Evolutionary conservation across 2,329 filamentous ascomycete genomes (phyloP).

Genomic region (Hymenoscyphus infarciens): DNA sequence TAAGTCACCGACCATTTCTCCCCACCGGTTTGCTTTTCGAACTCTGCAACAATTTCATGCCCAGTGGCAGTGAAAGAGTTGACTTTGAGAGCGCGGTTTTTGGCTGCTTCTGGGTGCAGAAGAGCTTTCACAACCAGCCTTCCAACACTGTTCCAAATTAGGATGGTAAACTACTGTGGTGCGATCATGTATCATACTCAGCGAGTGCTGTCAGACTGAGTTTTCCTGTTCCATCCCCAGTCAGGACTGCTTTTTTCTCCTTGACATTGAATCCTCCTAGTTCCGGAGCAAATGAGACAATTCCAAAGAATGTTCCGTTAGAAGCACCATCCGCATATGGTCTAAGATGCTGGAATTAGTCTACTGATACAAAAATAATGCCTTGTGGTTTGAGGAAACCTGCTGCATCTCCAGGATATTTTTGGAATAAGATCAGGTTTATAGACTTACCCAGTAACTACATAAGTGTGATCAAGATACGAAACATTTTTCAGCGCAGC

Average conservation of each 20-base stretch:
- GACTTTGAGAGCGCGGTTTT: conserved; percentile 36
- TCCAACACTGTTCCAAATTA: conserved; percentile 37
- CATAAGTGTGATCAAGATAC: conserved; percentile 57
- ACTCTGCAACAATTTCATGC: conserved; percentile 36
- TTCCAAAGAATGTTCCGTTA: conserved; percentile 5
- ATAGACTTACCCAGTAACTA: conserved; percentile 22
- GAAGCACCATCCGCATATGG: conserved; percentile 14
- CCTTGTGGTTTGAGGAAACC: too few relatives aligned
- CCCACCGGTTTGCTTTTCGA: conserved; percentile 39
- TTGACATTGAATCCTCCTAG: conserved; percentile 58
- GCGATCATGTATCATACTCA: conserved; percentile 49
- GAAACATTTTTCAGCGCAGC: conserved; percentile 52
- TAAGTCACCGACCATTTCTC: conserved; percentile 36
- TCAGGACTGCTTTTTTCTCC: conserved; percentile 54
- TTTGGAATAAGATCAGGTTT: not conserved
- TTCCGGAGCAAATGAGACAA: conserved; percentile 19
- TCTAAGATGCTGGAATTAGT: not conserved
- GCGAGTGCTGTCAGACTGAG: conserved; percentile 68
- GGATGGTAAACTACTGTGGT: not conserved
- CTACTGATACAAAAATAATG: not conserved
- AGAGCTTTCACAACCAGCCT: conserved; percentile 37
- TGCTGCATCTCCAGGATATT: not conserved
- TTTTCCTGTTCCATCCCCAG: conserved; percentile 58
- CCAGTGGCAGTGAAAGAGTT: conserved; percentile 38
- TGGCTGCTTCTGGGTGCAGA: conserved; percentile 36